Base-by-base conservation (phyloP, 805 yeast species). In the Priceomyces fermenticarens region DNA sequence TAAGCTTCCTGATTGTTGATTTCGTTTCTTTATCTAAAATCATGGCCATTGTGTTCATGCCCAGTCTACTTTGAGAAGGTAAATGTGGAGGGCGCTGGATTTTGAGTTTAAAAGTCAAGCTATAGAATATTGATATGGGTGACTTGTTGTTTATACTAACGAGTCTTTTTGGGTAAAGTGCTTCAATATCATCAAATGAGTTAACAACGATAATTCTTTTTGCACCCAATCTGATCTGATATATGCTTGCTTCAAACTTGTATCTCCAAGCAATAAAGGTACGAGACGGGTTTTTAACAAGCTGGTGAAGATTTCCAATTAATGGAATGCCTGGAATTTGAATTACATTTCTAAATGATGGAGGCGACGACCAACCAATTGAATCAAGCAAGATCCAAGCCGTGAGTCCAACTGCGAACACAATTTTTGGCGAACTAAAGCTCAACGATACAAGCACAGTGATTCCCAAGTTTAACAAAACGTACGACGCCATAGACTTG, bases 141-240 rank as follows among this genome's bases (percentile, higher is more conserved):
- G 93, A 93, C 32, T 95, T 64, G 1, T 91, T 85, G 49, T 78
- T 81, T 44, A 77, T 77, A 3, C 81, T 75, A 27, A 66, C 55
- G 6, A 80, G 63, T 33, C 58, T 45, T 11, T 50, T 51, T 20
- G 73, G 57, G 85, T 86, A 83, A 3, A 85, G 59, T 16, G 63
- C 63, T 30, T 60, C 56, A 1, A 81, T 78, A 5, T 83, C 73
- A 3, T 71, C 74, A 48, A 64, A 81, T 1, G 84, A 73, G 53
- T 85, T 83, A n/a, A 80, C 90, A 12, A 86, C 81, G 10, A 86
- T 72, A 1, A 82, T 75, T 10, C 74, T 62, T 30, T 60, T 67
- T 13, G 55, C 62, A 0, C 95, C 95, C 40, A 85, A 58, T 35
- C 84, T 60, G 33, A 84, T 67, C 49, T 85, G 91, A 53, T 74